Conservation (phyloP, 2,329 filamentous ascomycete species). For the Phialemoniopsis sp. region DNA sequence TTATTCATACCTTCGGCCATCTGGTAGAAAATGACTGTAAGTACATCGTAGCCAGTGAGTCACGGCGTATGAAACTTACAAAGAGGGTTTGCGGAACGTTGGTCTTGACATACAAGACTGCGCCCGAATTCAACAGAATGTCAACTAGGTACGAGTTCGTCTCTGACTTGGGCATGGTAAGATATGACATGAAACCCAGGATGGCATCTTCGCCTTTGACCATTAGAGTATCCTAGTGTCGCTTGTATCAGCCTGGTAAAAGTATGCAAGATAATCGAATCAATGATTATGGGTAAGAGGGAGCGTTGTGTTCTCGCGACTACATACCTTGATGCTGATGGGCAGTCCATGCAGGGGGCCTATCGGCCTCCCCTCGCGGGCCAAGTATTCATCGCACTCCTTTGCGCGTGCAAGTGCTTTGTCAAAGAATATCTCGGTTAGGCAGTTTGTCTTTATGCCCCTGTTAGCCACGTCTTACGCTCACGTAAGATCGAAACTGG, state of each 20-base stretch:
- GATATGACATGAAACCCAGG: background rate
- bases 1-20: conserved; percentile 57
- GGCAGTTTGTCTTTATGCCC: conserved; percentile 34
- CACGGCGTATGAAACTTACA: too few species aligned
- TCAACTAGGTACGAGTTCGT: conserved; percentile 12
- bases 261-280: too few species aligned
- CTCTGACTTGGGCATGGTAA: background rate
- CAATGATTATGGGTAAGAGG: too few species aligned
- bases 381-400: conserved; percentile 37
- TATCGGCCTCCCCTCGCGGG: conserved; percentile 31
- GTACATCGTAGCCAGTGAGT: too few species aligned
- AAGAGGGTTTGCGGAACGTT: conserved; percentile 58
- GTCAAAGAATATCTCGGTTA: conserved; percentile 45
- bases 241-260: too few species aligned
- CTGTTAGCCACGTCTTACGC: too few species aligned
- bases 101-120: conserved; percentile 65
- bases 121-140: too few species aligned
- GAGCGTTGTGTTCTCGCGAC: too few species aligned
- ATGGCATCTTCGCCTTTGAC: conserved; percentile 32
- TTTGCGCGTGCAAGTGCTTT: conserved; percentile 37
- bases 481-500: too few species aligned
- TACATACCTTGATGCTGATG: conserved; percentile 48
- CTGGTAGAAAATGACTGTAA: too few species aligned
- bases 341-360: conserved; percentile 61
- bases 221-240: conserved; percentile 60